Evolutionary conservation across 2,329 filamentous ascomycete species (phyloP).

Genomic region (Harringtonia aguacate): DNA sequence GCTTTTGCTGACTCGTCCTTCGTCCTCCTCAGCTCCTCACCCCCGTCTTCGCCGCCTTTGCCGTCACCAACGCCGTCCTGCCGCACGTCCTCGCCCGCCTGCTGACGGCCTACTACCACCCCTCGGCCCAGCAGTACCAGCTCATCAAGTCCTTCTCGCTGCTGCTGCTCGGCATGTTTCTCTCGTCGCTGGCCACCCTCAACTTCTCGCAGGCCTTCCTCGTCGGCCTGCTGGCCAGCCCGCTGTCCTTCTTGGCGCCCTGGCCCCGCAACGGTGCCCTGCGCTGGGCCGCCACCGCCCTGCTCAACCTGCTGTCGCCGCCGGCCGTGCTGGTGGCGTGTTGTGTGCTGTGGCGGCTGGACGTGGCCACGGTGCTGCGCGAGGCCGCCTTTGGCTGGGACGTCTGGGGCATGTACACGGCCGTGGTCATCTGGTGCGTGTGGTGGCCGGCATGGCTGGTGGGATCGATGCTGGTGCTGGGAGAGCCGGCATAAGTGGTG

Average conservation of each 20-base stretch:
- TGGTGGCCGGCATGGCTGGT: constrained; percentile 92
- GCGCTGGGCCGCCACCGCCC: constrained; percentile 30
- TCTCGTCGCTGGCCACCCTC: constrained; percentile 85
- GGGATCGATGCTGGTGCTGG: constrained; percentile 44
- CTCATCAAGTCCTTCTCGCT: constrained; percentile 86
- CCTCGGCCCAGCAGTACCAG: constrained; percentile 58
- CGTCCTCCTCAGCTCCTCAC: constrained; percentile 42
- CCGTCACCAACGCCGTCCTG: constrained; percentile 41
- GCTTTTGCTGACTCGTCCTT: not conserved
- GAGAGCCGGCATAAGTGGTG: constrained; percentile 14
- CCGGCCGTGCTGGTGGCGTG: constrained; percentile 40
- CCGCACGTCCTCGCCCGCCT: constrained; percentile 45
- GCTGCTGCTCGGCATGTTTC: constrained; percentile 82
- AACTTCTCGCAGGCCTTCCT: constrained; percentile 90
- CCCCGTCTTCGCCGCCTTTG: constrained; percentile 47
- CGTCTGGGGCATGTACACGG: constrained; percentile 81
- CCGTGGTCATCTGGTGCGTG: constrained; percentile 83
- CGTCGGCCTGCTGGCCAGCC: constrained; percentile 66
- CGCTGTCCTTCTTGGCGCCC: constrained; percentile 63
- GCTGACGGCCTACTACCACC: constrained; percentile 38
- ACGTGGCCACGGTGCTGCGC: constrained; percentile 49
- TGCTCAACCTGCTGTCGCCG: constrained; percentile 53
- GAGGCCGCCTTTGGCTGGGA: constrained; percentile 81
- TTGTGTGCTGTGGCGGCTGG: constrained; percentile 28
- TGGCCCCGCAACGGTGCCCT: constrained; percentile 24